phyloP scores from a whole-genome alignment of 78 protist species.

The Dictyostelium intermedium region DNA sequence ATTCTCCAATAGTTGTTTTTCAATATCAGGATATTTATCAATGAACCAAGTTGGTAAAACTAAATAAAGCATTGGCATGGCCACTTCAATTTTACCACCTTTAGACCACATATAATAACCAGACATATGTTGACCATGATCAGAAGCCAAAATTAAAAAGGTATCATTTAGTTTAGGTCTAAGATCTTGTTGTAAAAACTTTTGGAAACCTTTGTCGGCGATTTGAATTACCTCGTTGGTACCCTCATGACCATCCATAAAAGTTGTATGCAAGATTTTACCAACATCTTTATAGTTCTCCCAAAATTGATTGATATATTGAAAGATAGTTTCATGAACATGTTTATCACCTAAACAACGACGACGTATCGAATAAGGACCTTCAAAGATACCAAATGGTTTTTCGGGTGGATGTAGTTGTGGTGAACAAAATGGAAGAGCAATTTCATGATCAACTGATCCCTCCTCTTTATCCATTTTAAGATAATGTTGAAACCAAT shows the following conservation, averaged over 20 bases:
- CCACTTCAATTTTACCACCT: slow-evolving; percentile 42
- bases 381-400: slow-evolving; percentile 39
- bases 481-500: slow-evolving; percentile 40
- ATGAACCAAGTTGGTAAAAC: slow-evolving; percentile 67
- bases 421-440: slow-evolving; percentile 64
- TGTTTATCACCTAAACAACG: slow-evolving; percentile 53
- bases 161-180: slow-evolving; percentile 15
- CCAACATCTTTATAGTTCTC: slow-evolving; percentile 41
- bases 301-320: slow-evolving; percentile 52
- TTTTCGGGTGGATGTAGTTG: slow-evolving; percentile 26
- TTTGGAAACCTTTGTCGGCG: not conserved
- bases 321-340: slow-evolving; percentile 2
- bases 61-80: slow-evolving; percentile 27
- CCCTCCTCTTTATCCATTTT: not conserved
- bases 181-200: not conserved
- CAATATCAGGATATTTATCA: slow-evolving; percentile 18
- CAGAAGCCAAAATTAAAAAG: slow-evolving; percentile 2
- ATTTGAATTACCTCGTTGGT: slow-evolving; percentile 40
- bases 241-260: slow-evolving; percentile 64
- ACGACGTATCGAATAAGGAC: slow-evolving; percentile 5
- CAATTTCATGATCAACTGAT: slow-evolving; percentile 41
- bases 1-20: not conserved
- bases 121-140: slow-evolving; percentile 56
- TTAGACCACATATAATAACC: slow-evolving; percentile 12
- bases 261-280: slow-evolving; percentile 17